phyloP scores from a whole-genome alignment of 192 early-diverging fungal genomes.

The Coemansia nantahalensis region DNA sequence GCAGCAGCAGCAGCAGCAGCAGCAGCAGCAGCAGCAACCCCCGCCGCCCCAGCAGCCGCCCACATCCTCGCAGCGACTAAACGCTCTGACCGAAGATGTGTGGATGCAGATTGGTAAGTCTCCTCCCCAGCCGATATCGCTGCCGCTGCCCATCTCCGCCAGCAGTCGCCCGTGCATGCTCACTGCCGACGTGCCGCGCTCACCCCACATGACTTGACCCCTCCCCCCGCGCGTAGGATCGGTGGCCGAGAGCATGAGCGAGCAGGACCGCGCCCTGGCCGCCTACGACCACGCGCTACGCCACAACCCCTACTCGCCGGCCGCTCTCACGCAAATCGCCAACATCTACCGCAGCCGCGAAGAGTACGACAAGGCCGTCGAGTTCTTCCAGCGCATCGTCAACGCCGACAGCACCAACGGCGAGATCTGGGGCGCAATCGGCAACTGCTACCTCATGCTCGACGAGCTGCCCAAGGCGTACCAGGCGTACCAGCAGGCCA shows the following conservation, averaged over 20 bases:
- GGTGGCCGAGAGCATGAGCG: slow-evolving; percentile 67
- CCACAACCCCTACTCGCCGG: slow-evolving; percentile 89
- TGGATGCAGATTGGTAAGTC: slow-evolving; percentile 51
- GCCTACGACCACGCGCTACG: slow-evolving; percentile 88
- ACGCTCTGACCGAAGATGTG: slow-evolving; percentile 36
- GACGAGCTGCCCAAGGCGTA: slow-evolving; percentile 95
- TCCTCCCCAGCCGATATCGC: too few relatives aligned
- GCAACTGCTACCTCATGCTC: slow-evolving; percentile 95
- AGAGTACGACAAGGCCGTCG: slow-evolving; percentile 81
- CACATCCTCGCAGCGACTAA: slow-evolving; percentile 39
- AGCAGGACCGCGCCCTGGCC: slow-evolving; percentile 79
- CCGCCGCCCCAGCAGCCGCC: slow-evolving; percentile 22
- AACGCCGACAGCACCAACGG: slow-evolving; percentile 80
- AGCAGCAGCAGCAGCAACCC: slow-evolving; percentile 10
- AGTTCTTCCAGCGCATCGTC: slow-evolving; percentile 89
- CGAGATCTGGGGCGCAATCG: slow-evolving; percentile 92
- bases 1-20: slow-evolving; percentile 11
- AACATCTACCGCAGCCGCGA: slow-evolving; percentile 79
- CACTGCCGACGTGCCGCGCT: not conserved
- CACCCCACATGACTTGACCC: too few relatives aligned
- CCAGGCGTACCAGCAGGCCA: slow-evolving; percentile 92
- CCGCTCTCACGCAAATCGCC: slow-evolving; percentile 77
- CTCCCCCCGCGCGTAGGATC: slow-evolving; percentile 56
- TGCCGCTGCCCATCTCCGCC: too few relatives aligned
- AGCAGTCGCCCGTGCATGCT: too few relatives aligned